These are phyloP conservation scores for Trichoderma virens DNA, from an alignment of 495 filamentous ascomycete species.

Conservation along the genomic window DNA sequence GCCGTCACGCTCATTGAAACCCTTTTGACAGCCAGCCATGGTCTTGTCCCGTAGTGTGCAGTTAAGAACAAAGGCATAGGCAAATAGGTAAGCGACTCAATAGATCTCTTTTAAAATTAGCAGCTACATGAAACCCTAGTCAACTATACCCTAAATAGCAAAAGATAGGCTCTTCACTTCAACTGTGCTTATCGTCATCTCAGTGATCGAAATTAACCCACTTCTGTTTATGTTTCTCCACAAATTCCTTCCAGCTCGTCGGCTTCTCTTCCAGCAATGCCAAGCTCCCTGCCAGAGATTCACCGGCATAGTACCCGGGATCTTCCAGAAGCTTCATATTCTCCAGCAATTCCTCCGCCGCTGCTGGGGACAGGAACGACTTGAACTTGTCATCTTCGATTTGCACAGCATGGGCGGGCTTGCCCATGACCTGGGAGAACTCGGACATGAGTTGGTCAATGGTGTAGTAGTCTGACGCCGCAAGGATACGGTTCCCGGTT, in stretches of 20 bases:
- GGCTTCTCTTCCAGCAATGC: conserved; percentile 10
- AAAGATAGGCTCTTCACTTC: neutral
- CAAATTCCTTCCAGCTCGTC: conserved; percentile 9
- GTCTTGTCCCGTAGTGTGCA: no score
- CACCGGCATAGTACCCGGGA: conserved; percentile 47
- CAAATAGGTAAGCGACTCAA: neutral
- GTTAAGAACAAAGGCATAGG: neutral
- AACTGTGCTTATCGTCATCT: neutral
- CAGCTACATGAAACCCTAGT: no score
- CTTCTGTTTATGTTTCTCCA: conserved; percentile 9
- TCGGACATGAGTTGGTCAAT: conserved; percentile 36
- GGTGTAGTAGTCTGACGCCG: conserved; percentile 44
- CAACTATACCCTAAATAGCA: neutral
- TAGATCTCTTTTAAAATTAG: no score
- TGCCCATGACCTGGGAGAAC: conserved; percentile 42
- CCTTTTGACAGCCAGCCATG: neutral
- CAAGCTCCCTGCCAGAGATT: conserved; percentile 25
- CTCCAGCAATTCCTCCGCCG: conserved; percentile 45
- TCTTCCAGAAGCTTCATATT: conserved; percentile 43
- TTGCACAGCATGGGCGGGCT: conserved; percentile 34
- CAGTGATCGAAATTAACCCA: neutral
- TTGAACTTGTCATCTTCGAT: conserved; percentile 41
- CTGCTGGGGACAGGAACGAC: conserved; percentile 33
- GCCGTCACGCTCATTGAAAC: neutral
- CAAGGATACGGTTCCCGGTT: conserved; percentile 33